Percentiles rank a stretch among this genome's conserved stretches.
These are phyloP conservation scores for Rubia tinctorum DNA, from an alignment of 305 asterid species.

Conservation along the genomic window DNA sequence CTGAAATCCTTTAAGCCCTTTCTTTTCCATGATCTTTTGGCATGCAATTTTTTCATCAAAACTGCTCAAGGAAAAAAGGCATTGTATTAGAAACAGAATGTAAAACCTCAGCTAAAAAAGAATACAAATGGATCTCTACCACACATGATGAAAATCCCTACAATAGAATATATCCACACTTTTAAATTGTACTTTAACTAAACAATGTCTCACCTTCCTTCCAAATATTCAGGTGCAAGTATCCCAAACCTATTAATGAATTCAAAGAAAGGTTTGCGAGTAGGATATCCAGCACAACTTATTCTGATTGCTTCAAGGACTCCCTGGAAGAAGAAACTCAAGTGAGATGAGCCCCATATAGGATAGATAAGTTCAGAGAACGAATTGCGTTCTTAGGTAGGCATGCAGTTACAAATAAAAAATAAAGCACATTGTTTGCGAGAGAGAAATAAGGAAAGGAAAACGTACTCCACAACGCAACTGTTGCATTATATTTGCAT, in stretches of 20 bases:
- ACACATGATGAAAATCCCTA: slow-evolving; percentile 17
- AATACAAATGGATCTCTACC: background rate
- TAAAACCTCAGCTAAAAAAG: slow-evolving; percentile 17
- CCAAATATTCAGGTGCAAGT: slow-evolving; percentile 90
- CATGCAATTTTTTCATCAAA: slow-evolving; percentile 83
- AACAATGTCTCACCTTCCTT: slow-evolving; percentile 56
- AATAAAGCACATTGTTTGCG: background rate
- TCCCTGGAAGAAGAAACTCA: slow-evolving; percentile 61
- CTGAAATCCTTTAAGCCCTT: slow-evolving; percentile 90
- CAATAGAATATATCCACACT: slow-evolving; percentile 15
- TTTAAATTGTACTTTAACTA: slow-evolving; percentile 23
- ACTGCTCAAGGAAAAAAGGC: slow-evolving; percentile 48
- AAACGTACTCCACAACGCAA: slow-evolving; percentile 96
- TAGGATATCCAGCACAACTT: slow-evolving; percentile 99
- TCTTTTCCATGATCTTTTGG: slow-evolving; percentile 84
- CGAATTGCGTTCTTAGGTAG: slow-evolving; percentile 2
- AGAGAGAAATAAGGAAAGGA: slow-evolving; percentile 10
- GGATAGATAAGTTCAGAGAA: slow-evolving; percentile 11
- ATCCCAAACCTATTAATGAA: slow-evolving; percentile 94
- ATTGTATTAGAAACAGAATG: slow-evolving; percentile 20
- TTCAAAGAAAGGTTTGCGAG: slow-evolving; percentile 96
- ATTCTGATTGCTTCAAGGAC: slow-evolving; percentile 98
- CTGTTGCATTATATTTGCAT: slow-evolving; percentile 85
- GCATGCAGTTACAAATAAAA: background rate
- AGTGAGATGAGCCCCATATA: slow-evolving; percentile 25